Base-by-base conservation (phyloP, 805 yeast genomes). In the Kodamaea restingae region DNA sequence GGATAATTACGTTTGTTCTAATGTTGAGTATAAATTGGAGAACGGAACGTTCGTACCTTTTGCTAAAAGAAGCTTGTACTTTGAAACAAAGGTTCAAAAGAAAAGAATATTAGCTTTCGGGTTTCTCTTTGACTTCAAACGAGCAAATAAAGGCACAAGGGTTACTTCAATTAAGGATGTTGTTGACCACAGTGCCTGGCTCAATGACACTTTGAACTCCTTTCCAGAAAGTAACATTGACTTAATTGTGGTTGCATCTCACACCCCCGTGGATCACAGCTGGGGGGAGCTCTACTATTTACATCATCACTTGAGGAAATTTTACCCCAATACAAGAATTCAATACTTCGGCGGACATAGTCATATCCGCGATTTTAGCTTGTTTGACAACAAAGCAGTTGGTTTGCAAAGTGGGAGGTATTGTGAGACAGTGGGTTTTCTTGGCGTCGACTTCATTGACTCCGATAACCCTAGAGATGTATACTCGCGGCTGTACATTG, bases 341-440 rank as follows among this genome's bases (percentile, higher is more conserved):
- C 96, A 88, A 56, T 86, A 84, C 50, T 82, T 91, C 60, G 98
- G 97, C 1, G 98, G 97, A 1, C 98, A 91, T 61, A 80, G 95
- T 20, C 98, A 91, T 56, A 79, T 91, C 11, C 70, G 98, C 45
- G 98, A 91, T 59, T 91, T 83, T 58, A 73, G 77, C 6, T 65
- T 76, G 3, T 67, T 80, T 36, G 98, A 91, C 53, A 62, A 67
- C 2, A 65, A 63, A 35, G 74, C 90, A 17, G 78, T 85, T 0
- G 96, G 82, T 0, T 60, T 91, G n/a, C 95, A 91, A 63, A 85
- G 95, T 55, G 98, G 98, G 0, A 69, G 96, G 36, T 91, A 85
- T 56, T 78, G 95, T 54, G 98, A 91, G 56, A 91, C 98, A 0
- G 75, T 85, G n/a, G 98, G 98, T 0, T 91, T 88, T 73, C 60